phyloP scores from a whole-genome alignment of 352 stramenopile species.

The Pythium plurisporium region DNA sequence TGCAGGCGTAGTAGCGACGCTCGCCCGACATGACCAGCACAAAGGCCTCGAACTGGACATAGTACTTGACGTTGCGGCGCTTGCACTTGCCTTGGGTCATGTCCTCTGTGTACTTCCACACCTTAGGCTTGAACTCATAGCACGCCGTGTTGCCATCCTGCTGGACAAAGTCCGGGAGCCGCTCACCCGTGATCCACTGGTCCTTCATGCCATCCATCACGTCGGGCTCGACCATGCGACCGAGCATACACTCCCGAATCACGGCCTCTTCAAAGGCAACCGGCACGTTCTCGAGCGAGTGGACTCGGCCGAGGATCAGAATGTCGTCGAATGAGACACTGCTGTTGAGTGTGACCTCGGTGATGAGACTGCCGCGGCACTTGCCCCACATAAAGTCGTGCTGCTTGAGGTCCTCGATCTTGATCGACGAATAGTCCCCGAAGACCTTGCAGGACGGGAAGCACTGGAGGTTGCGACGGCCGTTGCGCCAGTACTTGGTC shows the following conservation, averaged over 20 bases:
- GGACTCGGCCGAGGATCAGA: slow-evolving; percentile 69
- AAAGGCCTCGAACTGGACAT: slow-evolving; percentile 86
- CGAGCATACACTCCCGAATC: slow-evolving; percentile 80
- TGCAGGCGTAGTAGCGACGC: slow-evolving; percentile 77
- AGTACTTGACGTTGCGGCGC: slow-evolving; percentile 85
- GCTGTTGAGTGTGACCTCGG: slow-evolving; percentile 80
- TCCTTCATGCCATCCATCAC: slow-evolving; percentile 85
- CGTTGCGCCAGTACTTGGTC: slow-evolving; percentile 89
- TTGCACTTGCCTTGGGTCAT: slow-evolving; percentile 89
- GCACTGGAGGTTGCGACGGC: slow-evolving; percentile 87
- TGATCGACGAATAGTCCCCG: slow-evolving; percentile 87
- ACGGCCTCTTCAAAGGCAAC: slow-evolving; percentile 83
- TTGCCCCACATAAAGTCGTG: slow-evolving; percentile 91
- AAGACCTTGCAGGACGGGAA: slow-evolving; percentile 89
- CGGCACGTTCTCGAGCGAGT: slow-evolving; percentile 82
- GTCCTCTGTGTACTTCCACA: slow-evolving; percentile 88
- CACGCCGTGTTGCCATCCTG: slow-evolving; percentile 65
- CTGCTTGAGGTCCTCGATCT: slow-evolving; percentile 86
- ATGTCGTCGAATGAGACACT: slow-evolving; percentile 80
- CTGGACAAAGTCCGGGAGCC: slow-evolving; percentile 79
- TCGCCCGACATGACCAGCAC: slow-evolving; percentile 71
- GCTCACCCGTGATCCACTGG: slow-evolving; percentile 81
- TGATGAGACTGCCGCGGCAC: slow-evolving; percentile 76
- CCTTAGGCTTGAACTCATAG: slow-evolving; percentile 88
- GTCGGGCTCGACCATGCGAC: slow-evolving; percentile 65